Base-by-base conservation (phyloP, 2,329 filamentous ascomycete species). In the Myriosclerotinia duriaeana region DNA sequence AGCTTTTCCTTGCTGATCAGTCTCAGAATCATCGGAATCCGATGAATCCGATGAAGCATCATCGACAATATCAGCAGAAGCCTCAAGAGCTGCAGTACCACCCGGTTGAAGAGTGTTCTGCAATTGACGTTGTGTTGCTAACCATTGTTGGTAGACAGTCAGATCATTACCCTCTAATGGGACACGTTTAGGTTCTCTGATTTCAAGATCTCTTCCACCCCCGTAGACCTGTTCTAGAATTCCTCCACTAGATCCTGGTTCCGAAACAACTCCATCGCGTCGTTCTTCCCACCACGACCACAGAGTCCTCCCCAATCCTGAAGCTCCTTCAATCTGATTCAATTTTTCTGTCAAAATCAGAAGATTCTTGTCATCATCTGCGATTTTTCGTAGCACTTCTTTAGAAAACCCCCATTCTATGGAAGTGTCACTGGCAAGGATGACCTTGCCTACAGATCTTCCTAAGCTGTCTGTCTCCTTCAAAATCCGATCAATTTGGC, bases 371-470 rank as follows among this genome's bases (percentile, higher is more conserved):
- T 89, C 81, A 70, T 96, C 90, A 67, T 85, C 83, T 0, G 92
- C 92, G 65, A 99, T 83, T 12, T 84, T 83, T 70, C 85, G 87
- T 59, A 99, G 79, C 0, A 93, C 83, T 64, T 94, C 88, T 73
- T 90, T 92, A 0, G 95, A 96, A 74, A 97, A 96, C 0, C 95
- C 95, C 95, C 95, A 99, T 73, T 97, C 92, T 26, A 98, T 80
- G 40, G 91, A 96, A 4, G 88, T 85, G 76, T 98, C 94, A 72
- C 92, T 97, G 3, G 95, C 93, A 66, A 99, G 82, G 62, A 99
- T 95, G 20, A 99, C 93, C 64, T 88, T 85, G 7, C 87, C 86
- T 50, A 74, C 78, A 74, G 6, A 81, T 73, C 68, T 79, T 75
- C 53, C 79, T 75, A 74, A 67, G 42, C 78, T 81, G 9, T 81